Base-by-base conservation (phyloP, 1,284 basidiomycete genomes). In the Ceratobasidium sp. region DNA sequence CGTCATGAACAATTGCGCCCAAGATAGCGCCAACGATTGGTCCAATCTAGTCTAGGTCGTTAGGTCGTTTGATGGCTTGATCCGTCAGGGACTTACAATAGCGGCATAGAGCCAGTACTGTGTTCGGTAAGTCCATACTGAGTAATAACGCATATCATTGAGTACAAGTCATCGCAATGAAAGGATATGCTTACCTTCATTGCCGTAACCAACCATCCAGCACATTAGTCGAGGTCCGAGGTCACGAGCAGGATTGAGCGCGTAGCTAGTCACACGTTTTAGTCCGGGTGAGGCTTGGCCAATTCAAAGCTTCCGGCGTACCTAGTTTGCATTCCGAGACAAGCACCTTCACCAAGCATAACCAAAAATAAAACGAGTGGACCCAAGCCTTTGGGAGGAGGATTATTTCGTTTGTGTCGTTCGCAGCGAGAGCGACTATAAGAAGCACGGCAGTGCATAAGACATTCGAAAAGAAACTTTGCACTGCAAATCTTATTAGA, bases 91-190 rank as follows among this genome's bases (percentile, higher is more conserved):
- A 68, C 71, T 31, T 68, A 90, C 77, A 12, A 87, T 72, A 13
- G 88, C 85, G 73, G 87, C 87, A 91, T 91, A 92, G 15, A 91
- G 70, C 89, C 89, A 93, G 75, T 91, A 93, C 71, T 89, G 87
- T 73, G 80, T 82, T 5, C 55, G 70, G 32, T 49, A 71, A 53
- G 62, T 50, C 68, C 43, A 69, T 29, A 60, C 68, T 52, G 29
- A 29, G 50, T 32, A 56, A 10, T 20, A 20, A 7, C 22, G 6
- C n/a, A n/a, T n/a, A 27, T 32, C 25, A 13, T 60, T 80, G 53
- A 49, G 27, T 58, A 31, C n/a, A 43, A 32, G 32, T 27, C 69
- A 20, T 35, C 58, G 29, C 40, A 72, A 71, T 17, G 53, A 75
- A 72, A 75, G 77, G 1, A 77, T 13, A 29, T 35, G 29, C 56